Base-by-base conservation (phyloP, 352 stramenopile species). In the Halophytophthora batemanensis region DNA sequence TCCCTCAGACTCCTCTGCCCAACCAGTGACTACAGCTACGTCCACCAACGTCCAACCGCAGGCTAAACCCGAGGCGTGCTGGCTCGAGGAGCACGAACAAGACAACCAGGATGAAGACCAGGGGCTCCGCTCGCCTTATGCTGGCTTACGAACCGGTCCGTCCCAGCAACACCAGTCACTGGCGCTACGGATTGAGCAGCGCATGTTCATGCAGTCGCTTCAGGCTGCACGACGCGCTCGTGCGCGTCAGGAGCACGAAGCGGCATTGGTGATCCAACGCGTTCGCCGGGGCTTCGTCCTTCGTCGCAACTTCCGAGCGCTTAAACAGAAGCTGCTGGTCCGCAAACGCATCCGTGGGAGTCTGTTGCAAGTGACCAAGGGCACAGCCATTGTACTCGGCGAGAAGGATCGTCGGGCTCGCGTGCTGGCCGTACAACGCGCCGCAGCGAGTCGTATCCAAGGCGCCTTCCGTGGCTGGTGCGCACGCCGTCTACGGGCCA, bases 331-430 rank as follows among this genome's bases (percentile, higher is more conserved):
- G 45, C 63, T 90, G 21, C 41, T 76, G 14, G 57, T 90, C 12
- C 79, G 79, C 23, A 90, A 87, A 54, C 68, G 75, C 13, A 84
- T 90, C 13, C 76, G 74, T 19, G 52, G 57, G 5, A 86, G 60
- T 41, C 62, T 90, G 35, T 53, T 83, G 31, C 71, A 79, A 25
- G 76, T 90, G 25, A 83, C 74, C 3, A 76, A 72, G 23, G 79
- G 76, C 15, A 87, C 79, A 0, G 74, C 74, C 3, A 76, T 90
- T 29, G 76, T 90, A 10, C 50, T 77, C 0, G 74, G 74, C 17
- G 74, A 90, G 43, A 83, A 81, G 36, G 76, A 87, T 13, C 62
- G 76, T 10, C 61, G 63, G 0, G 47, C 64, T 3, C 59, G 66
- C 0, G 15, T 73, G 18, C 41, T 65, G 2, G 42, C 25, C 2